These are phyloP conservation scores for Helianthus tuberosus DNA, from an alignment of 129 eudicot species.

Conservation along the genomic window DNA sequence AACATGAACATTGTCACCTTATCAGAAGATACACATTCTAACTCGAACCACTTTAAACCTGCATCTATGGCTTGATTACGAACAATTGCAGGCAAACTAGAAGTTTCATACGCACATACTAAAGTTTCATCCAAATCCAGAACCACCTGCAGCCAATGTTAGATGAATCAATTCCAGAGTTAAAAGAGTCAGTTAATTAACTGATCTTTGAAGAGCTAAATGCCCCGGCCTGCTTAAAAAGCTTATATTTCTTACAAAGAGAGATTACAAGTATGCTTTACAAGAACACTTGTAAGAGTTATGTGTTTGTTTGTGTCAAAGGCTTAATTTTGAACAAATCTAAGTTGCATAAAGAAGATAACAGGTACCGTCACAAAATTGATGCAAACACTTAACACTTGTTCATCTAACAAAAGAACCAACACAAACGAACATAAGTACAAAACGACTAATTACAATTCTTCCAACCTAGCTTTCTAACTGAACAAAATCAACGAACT, in stretches of 20 bases:
- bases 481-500: conserved; percentile 3
- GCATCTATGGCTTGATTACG: conserved; percentile 91
- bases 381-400: background rate
- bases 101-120: conserved; percentile 93
- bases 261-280: too few relatives aligned
- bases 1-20: conserved; percentile 48
- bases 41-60: conserved; percentile 94
- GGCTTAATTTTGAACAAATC: too few relatives aligned
- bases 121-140: conserved; percentile 98
- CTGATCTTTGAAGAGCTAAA: background rate
- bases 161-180: background rate
- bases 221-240: too few relatives aligned
- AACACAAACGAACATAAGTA: conserved; percentile 9
- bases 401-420: conserved; percentile 20
- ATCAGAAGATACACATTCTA: conserved; percentile 92
- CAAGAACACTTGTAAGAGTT: too few relatives aligned
- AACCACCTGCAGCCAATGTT: conserved; percentile 74
- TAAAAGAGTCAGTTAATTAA: conserved; percentile 7
- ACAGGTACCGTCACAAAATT: background rate
- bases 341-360: too few relatives aligned
- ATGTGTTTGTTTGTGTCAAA: too few relatives aligned
- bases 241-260: too few relatives aligned
- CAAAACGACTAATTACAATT: background rate
- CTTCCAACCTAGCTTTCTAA: background rate
- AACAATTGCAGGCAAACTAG: conserved; percentile 80